Evolutionary conservation across 208 protist species (phyloP), one percentile per base, ranked within the genome.

Genomic region (Naegleria gruberi): DNA sequence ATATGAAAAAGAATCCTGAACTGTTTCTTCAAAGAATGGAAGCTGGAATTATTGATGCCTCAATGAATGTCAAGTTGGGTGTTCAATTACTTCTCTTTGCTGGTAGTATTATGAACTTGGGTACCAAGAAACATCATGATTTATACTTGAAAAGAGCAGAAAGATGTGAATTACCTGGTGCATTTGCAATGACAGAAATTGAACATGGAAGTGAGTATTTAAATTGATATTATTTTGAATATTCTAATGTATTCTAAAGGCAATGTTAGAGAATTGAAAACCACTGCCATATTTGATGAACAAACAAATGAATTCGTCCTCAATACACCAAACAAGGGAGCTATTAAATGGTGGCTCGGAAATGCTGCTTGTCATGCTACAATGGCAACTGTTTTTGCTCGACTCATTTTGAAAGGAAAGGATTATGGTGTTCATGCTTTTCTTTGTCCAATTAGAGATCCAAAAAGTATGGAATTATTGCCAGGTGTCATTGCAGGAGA

Each of bases 1-100:
- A 40, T 41, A 10, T 82, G 30, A 82, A 82, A 40, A 12, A 7
- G 5, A 23, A 82, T 34, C 73, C 73, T 12, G 7, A 40, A 34
- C 30, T 7, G 30, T 34, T 40, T 7, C 34, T 82, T 10, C 8
- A 82, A 40, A 12, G 34, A 82, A 26, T 82, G 30, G 73, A 82
- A 34, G 7, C 34, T 40, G 73, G 8, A 37, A 88, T 91, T 10
- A 90, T 55, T 5, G 90, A 91, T 91, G 19, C 47, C 5, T 87
- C 40, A 41, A 55, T 43, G 4, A 47, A 43, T 41, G 55, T 90
- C 88, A 91, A 91, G 81, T 3, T 86, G 34, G 89, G 90, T 7
- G 90, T 93, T 77, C 92, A 94, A 84, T 95, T 96, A 82, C 94
- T 94, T 83, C 90, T 96, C 7, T 96, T 95, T 91, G 94, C 93